Conservation (phyloP, 2,329 filamentous ascomycete species). For the Stagonosporopsis cucurbitacearum region DNA sequence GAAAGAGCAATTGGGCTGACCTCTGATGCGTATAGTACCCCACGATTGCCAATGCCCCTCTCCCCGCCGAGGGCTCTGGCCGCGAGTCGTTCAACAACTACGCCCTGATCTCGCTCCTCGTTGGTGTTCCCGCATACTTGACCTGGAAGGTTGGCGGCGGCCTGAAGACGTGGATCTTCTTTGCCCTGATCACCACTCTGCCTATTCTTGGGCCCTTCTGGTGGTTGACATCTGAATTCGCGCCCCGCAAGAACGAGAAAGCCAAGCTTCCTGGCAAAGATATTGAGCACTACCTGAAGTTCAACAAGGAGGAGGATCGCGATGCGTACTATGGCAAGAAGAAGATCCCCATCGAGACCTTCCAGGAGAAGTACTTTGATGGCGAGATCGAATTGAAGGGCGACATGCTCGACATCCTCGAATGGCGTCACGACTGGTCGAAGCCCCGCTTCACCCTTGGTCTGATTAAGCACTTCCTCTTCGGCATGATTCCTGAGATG, state of each 20-base stretch:
- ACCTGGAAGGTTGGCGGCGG: conserved; percentile 85
- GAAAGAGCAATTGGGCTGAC: conserved; percentile 33
- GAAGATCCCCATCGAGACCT: conserved; percentile 90
- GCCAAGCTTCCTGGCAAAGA: conserved; percentile 83
- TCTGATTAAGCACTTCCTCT: conserved; percentile 87
- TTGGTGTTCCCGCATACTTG: conserved; percentile 77
- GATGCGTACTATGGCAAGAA: conserved; percentile 76
- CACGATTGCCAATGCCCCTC: conserved; percentile 89
- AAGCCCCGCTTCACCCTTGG: conserved; percentile 88
- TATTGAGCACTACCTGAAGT: conserved; percentile 88
- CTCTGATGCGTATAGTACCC: conserved; percentile 66
- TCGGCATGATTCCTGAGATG: conserved; percentile 85
- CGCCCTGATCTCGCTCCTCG: conserved; percentile 73
- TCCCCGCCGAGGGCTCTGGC: conserved; percentile 86
- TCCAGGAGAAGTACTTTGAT: conserved; percentile 98
- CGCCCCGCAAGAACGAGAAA: conserved; percentile 92
- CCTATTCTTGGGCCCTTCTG: conserved; percentile 85
- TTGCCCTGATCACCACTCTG: conserved; percentile 76
- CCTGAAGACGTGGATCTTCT: conserved; percentile 85
- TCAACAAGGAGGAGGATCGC: conserved; percentile 68
- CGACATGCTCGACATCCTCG: conserved; percentile 84
- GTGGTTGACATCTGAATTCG: conserved; percentile 78
- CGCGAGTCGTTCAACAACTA: conserved; percentile 87
- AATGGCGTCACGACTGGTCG: conserved; percentile 97
- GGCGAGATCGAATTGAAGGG: conserved; percentile 95